Conservation (phyloP, 345 rosid species). For the Xanthoceras sorbifolium region DNA sequence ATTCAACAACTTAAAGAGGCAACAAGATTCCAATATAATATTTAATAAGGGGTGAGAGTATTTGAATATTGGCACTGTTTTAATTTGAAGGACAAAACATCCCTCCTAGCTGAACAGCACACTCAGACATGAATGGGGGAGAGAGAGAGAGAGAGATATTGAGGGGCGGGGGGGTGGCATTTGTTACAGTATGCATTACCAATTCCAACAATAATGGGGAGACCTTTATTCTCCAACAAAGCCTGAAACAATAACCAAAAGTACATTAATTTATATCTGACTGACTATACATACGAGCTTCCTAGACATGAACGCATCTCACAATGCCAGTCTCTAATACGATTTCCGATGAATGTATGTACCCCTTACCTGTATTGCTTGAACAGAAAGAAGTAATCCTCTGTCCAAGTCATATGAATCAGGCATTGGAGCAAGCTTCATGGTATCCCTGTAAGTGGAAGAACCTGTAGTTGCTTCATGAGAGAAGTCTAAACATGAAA, state of each 20-base stretch:
- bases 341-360: constrained; percentile 21
- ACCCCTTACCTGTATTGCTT: constrained; percentile 87
- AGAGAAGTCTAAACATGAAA: constrained; percentile 64
- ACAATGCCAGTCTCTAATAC: neutral
- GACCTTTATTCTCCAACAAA: constrained; percentile 88
- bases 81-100: neutral
- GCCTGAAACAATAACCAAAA: constrained; percentile 56
- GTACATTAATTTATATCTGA: constrained; percentile 4
- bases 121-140: neutral
- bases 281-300: neutral
- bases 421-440: constrained; percentile 93
- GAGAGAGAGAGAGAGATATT: constrained; percentile 20
- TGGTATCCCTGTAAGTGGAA: constrained; percentile 87
- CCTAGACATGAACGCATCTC: neutral
- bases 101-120: constrained; percentile 14
- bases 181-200: constrained; percentile 47
- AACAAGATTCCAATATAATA: neutral
- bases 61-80: neutral
- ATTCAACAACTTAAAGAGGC: neutral
- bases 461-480: constrained; percentile 97
- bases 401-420: constrained; percentile 97
- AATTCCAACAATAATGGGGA: constrained; percentile 90
- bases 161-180: too few relatives aligned
- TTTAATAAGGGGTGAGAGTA: neutral
- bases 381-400: constrained; percentile 98